Evolutionary conservation across 2,329 filamentous ascomycete genomes (phyloP).

Genomic region (Sphaerulina vaccinii): DNA sequence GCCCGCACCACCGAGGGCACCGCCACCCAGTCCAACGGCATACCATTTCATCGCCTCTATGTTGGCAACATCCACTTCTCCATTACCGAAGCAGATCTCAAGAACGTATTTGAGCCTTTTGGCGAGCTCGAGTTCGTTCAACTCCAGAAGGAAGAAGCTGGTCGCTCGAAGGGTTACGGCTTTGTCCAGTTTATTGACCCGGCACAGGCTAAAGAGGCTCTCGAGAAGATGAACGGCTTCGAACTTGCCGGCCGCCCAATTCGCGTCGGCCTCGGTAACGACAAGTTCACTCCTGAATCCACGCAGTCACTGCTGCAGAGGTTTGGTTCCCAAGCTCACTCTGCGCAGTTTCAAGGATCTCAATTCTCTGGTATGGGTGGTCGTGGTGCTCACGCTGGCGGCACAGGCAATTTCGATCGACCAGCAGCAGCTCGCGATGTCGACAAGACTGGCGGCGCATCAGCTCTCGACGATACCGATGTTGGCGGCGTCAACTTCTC

Average conservation of each 20-base stretch:
- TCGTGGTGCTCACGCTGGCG: slow-evolving; percentile 78
- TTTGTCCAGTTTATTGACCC: slow-evolving; percentile 88
- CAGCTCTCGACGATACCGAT: slow-evolving; percentile 94
- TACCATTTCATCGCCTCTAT: slow-evolving; percentile 96
- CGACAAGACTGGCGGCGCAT: slow-evolving; percentile 82
- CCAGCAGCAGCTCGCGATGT: slow-evolving; percentile 75
- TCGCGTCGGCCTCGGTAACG: slow-evolving; percentile 97
- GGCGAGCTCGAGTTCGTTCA: slow-evolving; percentile 97
- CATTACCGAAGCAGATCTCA: slow-evolving; percentile 92
- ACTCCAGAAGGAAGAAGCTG: slow-evolving; percentile 91
- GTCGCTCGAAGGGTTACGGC: slow-evolving; percentile 89
- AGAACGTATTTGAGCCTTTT: slow-evolving; percentile 96
- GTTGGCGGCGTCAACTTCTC: slow-evolving; percentile 99
- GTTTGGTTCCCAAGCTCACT: slow-evolving; percentile 71
- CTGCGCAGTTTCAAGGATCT: slow-evolving; percentile 54
- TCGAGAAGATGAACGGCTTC: slow-evolving; percentile 99
- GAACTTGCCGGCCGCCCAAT: slow-evolving; percentile 96
- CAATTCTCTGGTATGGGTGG: slow-evolving; percentile 88
- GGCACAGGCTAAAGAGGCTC: slow-evolving; percentile 83
- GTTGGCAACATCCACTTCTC: slow-evolving; percentile 99
- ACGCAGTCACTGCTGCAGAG: slow-evolving; percentile 89
- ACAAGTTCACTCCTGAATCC: slow-evolving; percentile 99
- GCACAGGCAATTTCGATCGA: slow-evolving; percentile 76
- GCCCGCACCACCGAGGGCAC: slow-evolving; percentile 74
- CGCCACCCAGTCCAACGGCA: slow-evolving; percentile 71